Evolutionary conservation across 1,284 basidiomycete genomes (phyloP).

Genomic region (Afroboletus lepidellus): DNA sequence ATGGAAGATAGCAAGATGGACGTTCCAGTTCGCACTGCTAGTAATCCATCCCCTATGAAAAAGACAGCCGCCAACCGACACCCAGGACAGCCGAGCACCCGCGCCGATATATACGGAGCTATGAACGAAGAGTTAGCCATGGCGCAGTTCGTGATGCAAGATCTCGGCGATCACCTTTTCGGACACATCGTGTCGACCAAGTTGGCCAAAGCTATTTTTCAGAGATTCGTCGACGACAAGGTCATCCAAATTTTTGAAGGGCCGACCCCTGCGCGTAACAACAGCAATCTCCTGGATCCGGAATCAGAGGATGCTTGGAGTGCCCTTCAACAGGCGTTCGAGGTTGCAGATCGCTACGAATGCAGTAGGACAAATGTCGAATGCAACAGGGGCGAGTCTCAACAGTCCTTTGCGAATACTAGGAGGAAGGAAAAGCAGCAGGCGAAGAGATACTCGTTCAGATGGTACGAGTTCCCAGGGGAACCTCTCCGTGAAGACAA

Average conservation of each 20-base stretch:
- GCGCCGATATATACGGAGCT: neutral
- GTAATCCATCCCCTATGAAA: constrained; percentile 5
- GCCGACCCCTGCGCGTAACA: neutral
- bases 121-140: constrained; percentile 6
- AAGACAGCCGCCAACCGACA: constrained; percentile 1
- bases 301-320: neutral
- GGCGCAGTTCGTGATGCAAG: constrained; percentile 6
- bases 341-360: neutral
- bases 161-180: constrained; percentile 15
- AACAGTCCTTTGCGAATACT: neutral
- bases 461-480: constrained; percentile 7
- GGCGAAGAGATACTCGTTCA: constrained; percentile 7
- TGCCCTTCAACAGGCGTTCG: constrained; percentile 5
- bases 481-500: constrained; percentile 7
- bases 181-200: constrained; percentile 3
- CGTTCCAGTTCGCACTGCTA: neutral
- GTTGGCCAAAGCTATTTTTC: constrained; percentile 5
- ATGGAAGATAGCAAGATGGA: neutral
- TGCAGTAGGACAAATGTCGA: neutral
- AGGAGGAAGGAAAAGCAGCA: neutral
- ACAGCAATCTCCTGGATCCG: neutral
- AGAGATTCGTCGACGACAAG: neutral
- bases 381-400: accelerated
- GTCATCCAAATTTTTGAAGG: constrained; percentile 2
- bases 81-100: constrained; percentile 1